Base-by-base conservation (phyloP, 305 asterid species). In the Salvia sclarea region DNA sequence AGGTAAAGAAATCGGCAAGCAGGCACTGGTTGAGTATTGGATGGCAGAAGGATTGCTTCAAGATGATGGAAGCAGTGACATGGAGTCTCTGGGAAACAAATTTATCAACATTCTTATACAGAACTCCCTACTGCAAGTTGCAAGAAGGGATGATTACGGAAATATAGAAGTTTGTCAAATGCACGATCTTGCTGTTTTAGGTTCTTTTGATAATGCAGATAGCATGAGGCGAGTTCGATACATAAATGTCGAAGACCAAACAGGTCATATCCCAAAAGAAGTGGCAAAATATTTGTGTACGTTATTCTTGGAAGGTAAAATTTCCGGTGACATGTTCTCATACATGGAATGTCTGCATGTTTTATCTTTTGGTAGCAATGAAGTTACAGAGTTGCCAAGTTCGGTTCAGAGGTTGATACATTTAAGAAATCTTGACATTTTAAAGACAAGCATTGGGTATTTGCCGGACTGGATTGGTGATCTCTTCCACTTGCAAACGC, bases 11-110 rank as follows among this genome's bases (percentile, higher is more conserved):
- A 56, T 80, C 1, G 12, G 8, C 2, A 68, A 18, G 66, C 65
- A 75, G 14, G 3, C 49, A n/a, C 2, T 83, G 13, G 48, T 83
- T 17, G 66, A 78, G 25, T 49, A 53, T 3, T 81, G 85, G 83
- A 81, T 78, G 83, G 50, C 18, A 44, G 21, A 44, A 44, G 50
- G 50, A 6, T 44, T 44, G n/a, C 50, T 44, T 44, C 9, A 2
- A 4, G 1, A 2, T n/a, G 20, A 14, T 44, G 6, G n/a, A n/a
- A 44, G 50, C 4, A 44, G 14, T 3, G 50, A 1, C 8, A n/a
- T 44, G 14, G 9, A n/a, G 20, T 5, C 9, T n/a, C n/a, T n/a
- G 2, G 50, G 50, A 0, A 17, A 44, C 8, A 44, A 44, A 3
- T 14, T 44, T 2, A 0, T 44, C 21, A 14, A 44, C 1, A 1